Base-by-base conservation (phyloP, 164 flowering plant genomes). In the Vitis labrusca region DNA sequence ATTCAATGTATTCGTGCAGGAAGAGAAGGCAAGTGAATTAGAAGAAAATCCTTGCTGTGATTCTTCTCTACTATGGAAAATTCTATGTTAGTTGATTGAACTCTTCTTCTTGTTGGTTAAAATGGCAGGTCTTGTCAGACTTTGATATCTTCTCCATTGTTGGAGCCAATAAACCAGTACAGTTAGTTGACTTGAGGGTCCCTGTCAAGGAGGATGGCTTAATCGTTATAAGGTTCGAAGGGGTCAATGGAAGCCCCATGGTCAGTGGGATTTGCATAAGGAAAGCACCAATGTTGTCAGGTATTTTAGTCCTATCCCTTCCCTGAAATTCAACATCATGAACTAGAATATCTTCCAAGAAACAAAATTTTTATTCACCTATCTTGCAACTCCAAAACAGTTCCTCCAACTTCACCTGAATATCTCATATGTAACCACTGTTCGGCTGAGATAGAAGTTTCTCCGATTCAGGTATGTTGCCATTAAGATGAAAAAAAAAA, bases 101-200 rank as follows among this genome's bases (percentile, higher is more conserved):
- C 50, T 17, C 1, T 3, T 56, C 13, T 61, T 10, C 37, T 51
- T 67, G 59, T 50, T 58, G 44, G 5, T 60, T 14, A 78, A 48
- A 29, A 30, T 79, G 75, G 59, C 92, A 88, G 97, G 85, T 88
- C 13, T 60, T 88, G 32, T 82, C 93, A 60, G 89, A 88, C 14
- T 82, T 93, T 50, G 97, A 93, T 74, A 83, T 89, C 61, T 89
- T 87, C 80, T 74, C 91, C 2, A 50, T 86, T 63, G 97, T 89
- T 79, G 98, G 98, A 69, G 88, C 90, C 66, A 88, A 93, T 71
- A 91, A 84, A 72, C 89, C 98, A 52, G 63, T 93, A 73, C 94
- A 85, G 77, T 73, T 91, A 50, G 88, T 88, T 68, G 93, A 81
- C 70, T 74, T 71, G 12, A 81, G 88, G 74, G 89, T 80, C 59